Evolutionary conservation across 768 basidiomycete genomes (phyloP), one percentile per base, ranked within the genome.

Genomic region (Boletus pseudopeckii): DNA sequence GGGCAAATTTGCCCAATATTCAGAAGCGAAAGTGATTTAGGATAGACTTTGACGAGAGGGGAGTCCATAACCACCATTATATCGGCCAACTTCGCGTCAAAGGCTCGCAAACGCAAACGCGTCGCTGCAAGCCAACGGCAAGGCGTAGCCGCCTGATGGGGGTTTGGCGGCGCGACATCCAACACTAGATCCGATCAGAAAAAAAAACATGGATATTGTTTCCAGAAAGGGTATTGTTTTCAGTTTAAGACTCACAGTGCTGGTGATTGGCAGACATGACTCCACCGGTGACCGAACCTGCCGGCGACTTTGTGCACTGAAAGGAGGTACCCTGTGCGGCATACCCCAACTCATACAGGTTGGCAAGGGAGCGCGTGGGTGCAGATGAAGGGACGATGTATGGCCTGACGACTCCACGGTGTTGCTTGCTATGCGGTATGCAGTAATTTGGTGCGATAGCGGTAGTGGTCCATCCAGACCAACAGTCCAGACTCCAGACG

Each of bases 291-390:
- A 26, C 5, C 50, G 64, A 39, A 1, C 20, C 4, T 22, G 18
- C 56, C 64, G 51, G 61, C 7, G 7, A 43, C 22, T 26, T 45
- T 17, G n/a, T 38, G 39, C 15, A 33, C 26, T 5, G 41, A 40
- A 22, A 26, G 10, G 34, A 38, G 17, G 20, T 7, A 24, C 28
- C 32, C 33, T 49, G 46, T 22, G 50, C 28, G 17, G 7, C 17
- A 43, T 15, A 24, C n/a, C 10, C 7, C 4, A 41, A 34, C 10
- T 32, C 36, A 40, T 46, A 42, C 45, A 20, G 45, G 32, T 36
- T 24, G 18, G 9, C 28, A 17, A 39, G 38, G 17, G 24, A 45
- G 24, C 38, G 30, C 13, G 15, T 40, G 18, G 54, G 18, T 11
- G 3, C 1, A 20, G 6, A 14, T 38, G 17, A 11, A 9, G 1